These are phyloP conservation scores for Cinnamomum micranthum DNA, from an alignment of 164 flowering plant species.

Conservation along the genomic window DNA sequence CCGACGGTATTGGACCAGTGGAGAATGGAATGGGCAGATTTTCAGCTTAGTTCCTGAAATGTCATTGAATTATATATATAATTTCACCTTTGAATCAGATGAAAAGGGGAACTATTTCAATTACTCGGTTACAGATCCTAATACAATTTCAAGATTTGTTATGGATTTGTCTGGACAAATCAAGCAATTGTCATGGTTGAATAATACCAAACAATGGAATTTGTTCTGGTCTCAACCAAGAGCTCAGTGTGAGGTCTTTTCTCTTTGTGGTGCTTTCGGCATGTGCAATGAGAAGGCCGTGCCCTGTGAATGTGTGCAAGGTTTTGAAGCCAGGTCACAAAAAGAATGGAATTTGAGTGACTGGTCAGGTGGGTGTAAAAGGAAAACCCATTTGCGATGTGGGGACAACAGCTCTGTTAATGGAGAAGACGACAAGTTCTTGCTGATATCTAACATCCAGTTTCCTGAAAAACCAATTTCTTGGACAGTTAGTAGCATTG, in stretches of 20 bases:
- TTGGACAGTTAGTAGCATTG: not conserved
- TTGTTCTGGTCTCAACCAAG: constrained; percentile 26
- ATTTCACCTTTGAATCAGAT: constrained; percentile 13
- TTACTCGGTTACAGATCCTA: constrained; percentile 1
- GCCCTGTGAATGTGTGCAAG: constrained; percentile 19
- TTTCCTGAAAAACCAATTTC: constrained; percentile 8
- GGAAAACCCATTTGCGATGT: constrained; percentile 21
- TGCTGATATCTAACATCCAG: not conserved
- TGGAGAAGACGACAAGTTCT: constrained; percentile 6
- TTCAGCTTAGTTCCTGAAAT: constrained; percentile 23
- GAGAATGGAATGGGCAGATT: constrained; percentile 12
- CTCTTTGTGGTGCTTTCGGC: constrained; percentile 26
- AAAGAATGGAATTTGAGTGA: constrained; percentile 16
- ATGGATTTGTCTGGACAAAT: constrained; percentile 23
- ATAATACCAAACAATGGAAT: constrained; percentile 1
- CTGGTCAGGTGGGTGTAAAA: constrained; percentile 24
- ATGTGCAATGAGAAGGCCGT: constrained; percentile 7
- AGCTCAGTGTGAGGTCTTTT: constrained; percentile 13
- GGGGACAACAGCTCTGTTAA: not conserved
- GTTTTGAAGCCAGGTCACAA: constrained; percentile 11
- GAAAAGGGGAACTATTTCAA: constrained; percentile 15
- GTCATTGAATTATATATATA: constrained; percentile 3
- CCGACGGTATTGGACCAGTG: constrained; percentile 15
- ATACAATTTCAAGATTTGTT: constrained; percentile 15
- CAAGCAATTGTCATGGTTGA: constrained; percentile 15